Base-by-base conservation (phyloP, 2,329 filamentous ascomycete genomes). In the Phaeophleospora eucalypticola region DNA sequence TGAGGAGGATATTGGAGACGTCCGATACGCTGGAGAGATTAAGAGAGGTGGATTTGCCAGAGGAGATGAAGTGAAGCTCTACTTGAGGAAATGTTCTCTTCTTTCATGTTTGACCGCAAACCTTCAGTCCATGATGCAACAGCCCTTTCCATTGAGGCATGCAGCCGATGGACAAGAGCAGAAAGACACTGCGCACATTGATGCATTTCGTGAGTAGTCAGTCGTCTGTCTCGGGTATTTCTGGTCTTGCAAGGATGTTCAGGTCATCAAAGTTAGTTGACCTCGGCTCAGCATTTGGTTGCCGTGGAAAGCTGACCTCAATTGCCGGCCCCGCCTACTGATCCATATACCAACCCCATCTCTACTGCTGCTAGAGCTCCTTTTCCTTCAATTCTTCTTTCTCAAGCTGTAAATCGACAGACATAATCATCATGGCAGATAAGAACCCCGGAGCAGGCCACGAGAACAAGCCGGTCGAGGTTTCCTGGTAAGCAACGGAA, bases 391-490 rank as follows among this genome's bases (percentile, higher is more conserved):
- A 29, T 6, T 6, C 12, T 19, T 12, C 16, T 37, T n/a, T 8
- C 6, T 19, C 3, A 18, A 37, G 36, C 16, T 19, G 16, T 18
- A 9, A 14, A 16, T 12, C 36, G 9, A 18, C 35, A 33, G 34
- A 32, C 19, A 36, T 4, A 29, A 18, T 16, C 41, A 53, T 27
- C 8, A 57, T 57, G 54, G 41, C 45, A 41, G 50, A 53, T n/a
- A 48, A 46, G 16, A 48, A 44, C 34, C 78, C 79, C 39, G 80
- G 79, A 59, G 77, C 72, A 65, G 88, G 89, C 61, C 89, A 90
- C 70, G 81, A 93, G 69, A 95, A 86, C 67, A 87, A 88, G 48
- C 69, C 79, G 39, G 74, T 81, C 62, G 79, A 84, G 64, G 88
- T 95, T 9, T 80, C 84, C 59, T 96, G 89, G 90, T 29, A 12